phyloP scores from a whole-genome alignment of 805 yeast species.

The Metschnikowia baotianmanensis region DNA sequence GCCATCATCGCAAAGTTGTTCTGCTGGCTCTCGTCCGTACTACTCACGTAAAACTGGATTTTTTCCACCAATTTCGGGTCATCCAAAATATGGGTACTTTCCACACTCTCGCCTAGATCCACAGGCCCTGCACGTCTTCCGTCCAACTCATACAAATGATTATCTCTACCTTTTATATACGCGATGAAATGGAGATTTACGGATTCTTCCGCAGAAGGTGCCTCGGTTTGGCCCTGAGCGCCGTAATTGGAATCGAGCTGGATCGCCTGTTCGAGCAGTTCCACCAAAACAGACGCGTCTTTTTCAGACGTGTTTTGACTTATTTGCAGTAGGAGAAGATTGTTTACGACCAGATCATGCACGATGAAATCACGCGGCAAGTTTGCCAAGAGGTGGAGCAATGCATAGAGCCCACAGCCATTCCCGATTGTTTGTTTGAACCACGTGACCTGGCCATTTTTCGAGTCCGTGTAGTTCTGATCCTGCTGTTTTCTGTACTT shows the following conservation, averaged over 20 bases:
- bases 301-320: conserved; percentile 21
- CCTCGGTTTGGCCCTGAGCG: conserved; percentile 60
- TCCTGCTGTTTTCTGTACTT: conserved; percentile 44
- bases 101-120: conserved; percentile 48
- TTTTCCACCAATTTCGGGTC: conserved; percentile 50
- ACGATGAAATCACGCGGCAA: conserved; percentile 46
- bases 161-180: conserved; percentile 55
- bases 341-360: conserved; percentile 32
- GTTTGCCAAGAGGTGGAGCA: conserved; percentile 59
- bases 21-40: conserved; percentile 57
- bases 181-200: conserved; percentile 74
- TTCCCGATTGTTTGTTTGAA: conserved; percentile 79
- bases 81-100: conserved; percentile 48
- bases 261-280: conserved; percentile 41
- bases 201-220: conserved; percentile 55
- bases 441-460: conserved; percentile 76
- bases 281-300: conserved; percentile 45
- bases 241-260: conserved; percentile 46
- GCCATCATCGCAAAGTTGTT: conserved; percentile 78
- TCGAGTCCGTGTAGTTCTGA: too few relatives aligned
- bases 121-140: conserved; percentile 83
- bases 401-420: conserved; percentile 91
- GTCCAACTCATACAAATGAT: conserved; percentile 76
- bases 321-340: conserved; percentile 24
- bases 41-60: conserved; percentile 64